These are phyloP conservation scores for Septoria linicola DNA, from an alignment of 2,329 filamentous ascomycete genomes.

Conservation along the genomic window DNA sequence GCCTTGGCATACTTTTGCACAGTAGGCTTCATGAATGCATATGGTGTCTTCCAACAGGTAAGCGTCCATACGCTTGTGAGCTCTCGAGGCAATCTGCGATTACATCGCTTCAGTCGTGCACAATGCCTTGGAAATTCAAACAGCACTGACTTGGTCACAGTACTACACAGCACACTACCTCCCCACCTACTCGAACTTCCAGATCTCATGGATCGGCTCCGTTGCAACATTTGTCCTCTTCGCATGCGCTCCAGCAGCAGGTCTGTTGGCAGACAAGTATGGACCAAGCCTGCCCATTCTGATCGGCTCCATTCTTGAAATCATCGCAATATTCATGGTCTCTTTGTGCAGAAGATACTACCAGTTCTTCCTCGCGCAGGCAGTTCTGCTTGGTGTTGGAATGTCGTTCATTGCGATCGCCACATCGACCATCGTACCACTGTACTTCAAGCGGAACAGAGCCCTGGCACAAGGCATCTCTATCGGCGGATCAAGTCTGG, in stretches of 20 bases:
- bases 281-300: slow-evolving; percentile 28
- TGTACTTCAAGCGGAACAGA: slow-evolving; percentile 50
- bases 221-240: slow-evolving; percentile 32
- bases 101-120: background rate
- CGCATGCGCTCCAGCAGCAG: slow-evolving; percentile 30
- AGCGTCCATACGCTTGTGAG: too few species aligned
- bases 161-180: slow-evolving; percentile 30
- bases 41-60: slow-evolving; percentile 27
- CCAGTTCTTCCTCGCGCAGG: slow-evolving; percentile 55
- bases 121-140: background rate
- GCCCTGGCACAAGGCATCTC: slow-evolving; percentile 44
- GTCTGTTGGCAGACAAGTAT: slow-evolving; percentile 33
- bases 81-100: too few species aligned
- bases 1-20: slow-evolving; percentile 27
- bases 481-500: slow-evolving; percentile 17
- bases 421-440: slow-evolving; percentile 47
- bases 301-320: slow-evolving; percentile 34
- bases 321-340: slow-evolving; percentile 51
- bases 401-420: slow-evolving; percentile 49
- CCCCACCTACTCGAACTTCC: slow-evolving; percentile 24
- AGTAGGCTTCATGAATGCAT: slow-evolving; percentile 34
- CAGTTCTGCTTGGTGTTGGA: slow-evolving; percentile 45
- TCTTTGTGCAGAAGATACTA: slow-evolving; percentile 50
- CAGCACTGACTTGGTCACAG: slow-evolving; percentile 10
- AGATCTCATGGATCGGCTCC: slow-evolving; percentile 36